Evolutionary conservation across 352 stramenopile species (phyloP).

Genomic region (Globisporangium orthogonon): DNA sequence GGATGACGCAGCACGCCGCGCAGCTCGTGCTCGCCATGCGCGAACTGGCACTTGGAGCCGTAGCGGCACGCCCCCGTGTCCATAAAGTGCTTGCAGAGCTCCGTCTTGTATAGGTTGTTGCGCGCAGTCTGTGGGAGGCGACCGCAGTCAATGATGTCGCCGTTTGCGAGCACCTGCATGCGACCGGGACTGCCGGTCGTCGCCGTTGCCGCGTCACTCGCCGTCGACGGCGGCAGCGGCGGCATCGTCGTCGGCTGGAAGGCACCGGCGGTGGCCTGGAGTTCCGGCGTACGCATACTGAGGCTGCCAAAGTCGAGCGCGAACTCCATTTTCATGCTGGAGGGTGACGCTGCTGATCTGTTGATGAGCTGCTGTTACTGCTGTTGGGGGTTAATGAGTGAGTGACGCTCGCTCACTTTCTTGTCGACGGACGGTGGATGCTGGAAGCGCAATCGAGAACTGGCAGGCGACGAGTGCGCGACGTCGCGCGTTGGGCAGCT

Average conservation of each 20-base stretch:
- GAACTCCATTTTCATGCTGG: constrained; percentile 12
- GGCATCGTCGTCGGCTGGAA: constrained; percentile 1
- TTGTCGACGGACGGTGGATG: background rate
- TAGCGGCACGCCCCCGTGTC: constrained; percentile 86
- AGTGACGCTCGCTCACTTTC: background rate
- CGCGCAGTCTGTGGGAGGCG: constrained; percentile 66
- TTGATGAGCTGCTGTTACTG: background rate
- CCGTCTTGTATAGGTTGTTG: constrained; percentile 90
- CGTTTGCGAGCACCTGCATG: constrained; percentile 82
- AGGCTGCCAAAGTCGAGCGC: constrained; percentile 1
- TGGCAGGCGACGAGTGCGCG: background rate
- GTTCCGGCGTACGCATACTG: constrained; percentile 1
- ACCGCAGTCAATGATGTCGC: constrained; percentile 80
- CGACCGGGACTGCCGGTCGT: constrained; percentile 26
- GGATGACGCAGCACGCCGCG: constrained; percentile 82
- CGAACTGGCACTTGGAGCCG: constrained; percentile 87
- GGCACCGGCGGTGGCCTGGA: background rate
- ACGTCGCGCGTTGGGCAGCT: background rate
- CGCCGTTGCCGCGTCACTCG: background rate
- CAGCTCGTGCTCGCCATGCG: constrained; percentile 81
- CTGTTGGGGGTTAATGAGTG: background rate
- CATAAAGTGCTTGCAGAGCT: constrained; percentile 88
- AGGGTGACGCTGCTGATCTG: background rate
- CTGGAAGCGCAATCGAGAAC: background rate
- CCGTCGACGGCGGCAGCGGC: constrained; percentile 2